Percentiles rank a stretch among this genome's conserved stretches.
Evolutionary conservation across 2,329 filamentous ascomycete species (phyloP).

Genomic region (Fusarium irregulare): DNA sequence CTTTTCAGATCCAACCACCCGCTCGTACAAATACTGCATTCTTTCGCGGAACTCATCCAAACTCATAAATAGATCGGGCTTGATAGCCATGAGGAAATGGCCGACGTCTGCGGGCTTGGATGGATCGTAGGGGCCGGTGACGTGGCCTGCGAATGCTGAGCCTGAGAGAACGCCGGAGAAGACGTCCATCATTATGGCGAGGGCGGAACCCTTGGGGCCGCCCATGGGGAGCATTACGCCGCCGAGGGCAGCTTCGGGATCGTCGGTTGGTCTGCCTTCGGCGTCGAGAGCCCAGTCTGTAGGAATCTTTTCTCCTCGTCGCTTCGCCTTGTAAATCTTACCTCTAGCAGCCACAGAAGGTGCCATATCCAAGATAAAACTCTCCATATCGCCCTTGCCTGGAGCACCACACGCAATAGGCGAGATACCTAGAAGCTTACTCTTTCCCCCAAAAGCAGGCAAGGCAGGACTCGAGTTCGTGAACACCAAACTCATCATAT

Average conservation of each 20-base stretch:
- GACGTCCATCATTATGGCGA: conserved; percentile 89
- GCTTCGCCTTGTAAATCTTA: conserved; percentile 77
- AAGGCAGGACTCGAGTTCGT: conserved; percentile 79
- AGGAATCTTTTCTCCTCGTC: conserved; percentile 76
- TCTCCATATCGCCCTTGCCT: conserved; percentile 60
- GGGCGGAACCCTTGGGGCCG: conserved; percentile 81
- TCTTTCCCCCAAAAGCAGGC: conserved; percentile 75
- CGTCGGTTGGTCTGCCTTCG: conserved; percentile 75
- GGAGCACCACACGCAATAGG: conserved; percentile 83
- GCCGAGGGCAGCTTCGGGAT: conserved; percentile 75
- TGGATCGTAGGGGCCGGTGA: conserved; percentile 81
- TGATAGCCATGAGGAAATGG: conserved; percentile 78
- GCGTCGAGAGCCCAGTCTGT: conserved; percentile 79
- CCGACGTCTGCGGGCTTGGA: conserved; percentile 76
- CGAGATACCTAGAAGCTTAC: conserved; percentile 77
- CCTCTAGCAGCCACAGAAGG: conserved; percentile 76
- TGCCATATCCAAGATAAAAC: conserved; percentile 81
- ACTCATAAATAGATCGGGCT: conserved; percentile 79
- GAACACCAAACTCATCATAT: conserved; percentile 77
- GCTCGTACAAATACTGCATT: conserved; percentile 66
- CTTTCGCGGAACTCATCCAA: conserved; percentile 75
- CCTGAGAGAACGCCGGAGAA: conserved; percentile 84
- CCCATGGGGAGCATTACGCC: conserved; percentile 90
- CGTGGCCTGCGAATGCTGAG: conserved; percentile 80
- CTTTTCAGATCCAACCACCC: conserved; percentile 65